phyloP scores from a whole-genome alignment of 225 moss, liverwort and hornwort genomes.

The Takakia lepidozioides region DNA sequence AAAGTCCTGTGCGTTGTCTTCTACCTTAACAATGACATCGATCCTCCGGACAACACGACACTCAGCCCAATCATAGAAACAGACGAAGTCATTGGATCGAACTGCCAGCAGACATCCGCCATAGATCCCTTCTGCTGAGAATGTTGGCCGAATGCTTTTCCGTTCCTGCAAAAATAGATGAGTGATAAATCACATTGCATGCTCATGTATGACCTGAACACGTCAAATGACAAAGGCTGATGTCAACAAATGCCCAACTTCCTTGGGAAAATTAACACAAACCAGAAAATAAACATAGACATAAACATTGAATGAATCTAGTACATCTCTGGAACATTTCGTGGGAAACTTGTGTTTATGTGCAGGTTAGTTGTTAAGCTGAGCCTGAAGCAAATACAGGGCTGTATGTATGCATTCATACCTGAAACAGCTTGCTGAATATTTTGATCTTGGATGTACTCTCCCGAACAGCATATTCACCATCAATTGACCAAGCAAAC shows the following conservation, averaged over 20 bases:
- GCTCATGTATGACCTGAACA: no score
- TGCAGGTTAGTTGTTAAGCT: no score
- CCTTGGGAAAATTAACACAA: no score
- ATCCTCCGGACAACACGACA: slow-evolving; percentile 89
- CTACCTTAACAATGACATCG: slow-evolving; percentile 91
- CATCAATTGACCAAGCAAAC: slow-evolving; percentile 82
- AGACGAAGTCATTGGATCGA: slow-evolving; percentile 82
- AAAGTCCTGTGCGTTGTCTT: no score
- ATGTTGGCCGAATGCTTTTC: slow-evolving; percentile 75
- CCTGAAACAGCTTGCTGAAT: slow-evolving; percentile 89
- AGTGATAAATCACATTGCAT: neutral
- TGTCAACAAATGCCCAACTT: no score
- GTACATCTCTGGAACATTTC: no score
- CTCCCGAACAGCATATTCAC: slow-evolving; percentile 88
- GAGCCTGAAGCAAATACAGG: neutral
- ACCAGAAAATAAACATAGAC: no score
- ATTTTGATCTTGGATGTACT: slow-evolving; percentile 94
- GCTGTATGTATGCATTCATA: slow-evolving; percentile 4
- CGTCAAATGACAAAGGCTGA: no score
- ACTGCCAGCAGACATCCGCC: slow-evolving; percentile 84
- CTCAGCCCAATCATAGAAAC: slow-evolving; percentile 98
- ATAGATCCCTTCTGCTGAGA: slow-evolving; percentile 89
- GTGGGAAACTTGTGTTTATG: no score
- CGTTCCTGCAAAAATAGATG: slow-evolving; percentile 51
- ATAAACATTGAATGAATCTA: no score